phyloP scores from a whole-genome alignment of 169 alveolate species.

The Cryptosporidium tyzzeri region DNA sequence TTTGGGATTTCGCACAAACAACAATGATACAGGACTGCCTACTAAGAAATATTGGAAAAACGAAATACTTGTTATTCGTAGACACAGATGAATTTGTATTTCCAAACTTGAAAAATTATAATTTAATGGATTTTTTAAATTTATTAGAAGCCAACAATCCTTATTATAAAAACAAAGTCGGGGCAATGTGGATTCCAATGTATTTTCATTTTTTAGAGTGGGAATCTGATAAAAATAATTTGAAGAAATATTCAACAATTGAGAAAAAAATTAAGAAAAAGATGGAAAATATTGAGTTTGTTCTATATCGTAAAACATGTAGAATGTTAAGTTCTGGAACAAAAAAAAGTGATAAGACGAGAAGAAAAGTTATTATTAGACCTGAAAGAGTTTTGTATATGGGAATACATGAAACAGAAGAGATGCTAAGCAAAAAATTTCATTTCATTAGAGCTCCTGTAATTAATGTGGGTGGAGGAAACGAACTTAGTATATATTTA shows the following conservation, averaged over 20 bases:
- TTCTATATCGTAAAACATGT: constrained; percentile 56
- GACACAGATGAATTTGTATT: constrained; percentile 66
- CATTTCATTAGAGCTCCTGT: constrained; percentile 24
- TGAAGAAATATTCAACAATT: constrained; percentile 18
- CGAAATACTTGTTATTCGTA: constrained; percentile 45
- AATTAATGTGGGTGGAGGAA: background rate
- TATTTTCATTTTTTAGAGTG: constrained; percentile 67
- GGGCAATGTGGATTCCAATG: constrained; percentile 76
- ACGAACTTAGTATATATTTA: background rate
- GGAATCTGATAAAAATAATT: constrained; percentile 15
- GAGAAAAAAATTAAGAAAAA: background rate
- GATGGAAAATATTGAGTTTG: background rate
- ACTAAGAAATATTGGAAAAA: constrained; percentile 26
- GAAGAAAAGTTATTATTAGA: constrained; percentile 56
- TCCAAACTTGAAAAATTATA: constrained; percentile 26
- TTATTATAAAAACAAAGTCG: constrained; percentile 16
- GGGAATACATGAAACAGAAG: constrained; percentile 73
- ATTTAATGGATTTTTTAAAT: constrained; percentile 2
- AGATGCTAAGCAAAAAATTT: constrained; percentile 12
- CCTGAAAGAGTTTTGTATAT: constrained; percentile 56
- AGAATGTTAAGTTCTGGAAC: constrained; percentile 61
- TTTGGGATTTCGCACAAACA: constrained; percentile 73
- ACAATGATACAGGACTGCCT: constrained; percentile 69
- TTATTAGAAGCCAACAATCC: constrained; percentile 4
- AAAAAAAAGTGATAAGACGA: constrained; percentile 28